These are phyloP conservation scores for Kwoniella bestiolae DNA, from an alignment of 768 basidiomycete species.

Conservation along the genomic window DNA sequence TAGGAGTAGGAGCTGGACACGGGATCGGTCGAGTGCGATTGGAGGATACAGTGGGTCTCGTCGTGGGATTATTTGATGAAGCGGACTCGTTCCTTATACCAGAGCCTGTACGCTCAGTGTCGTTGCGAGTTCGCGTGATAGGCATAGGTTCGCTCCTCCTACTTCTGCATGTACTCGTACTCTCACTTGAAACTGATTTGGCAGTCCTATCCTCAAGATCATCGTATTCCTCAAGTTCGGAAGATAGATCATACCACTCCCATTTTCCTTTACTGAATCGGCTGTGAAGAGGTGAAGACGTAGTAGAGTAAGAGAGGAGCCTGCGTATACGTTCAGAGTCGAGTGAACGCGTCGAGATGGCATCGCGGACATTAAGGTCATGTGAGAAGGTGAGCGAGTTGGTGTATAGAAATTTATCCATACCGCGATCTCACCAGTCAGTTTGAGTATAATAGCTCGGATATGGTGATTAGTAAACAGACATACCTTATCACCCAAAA, in stretches of 20 bases:
- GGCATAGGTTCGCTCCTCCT: constrained; percentile 2
- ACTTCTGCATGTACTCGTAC: constrained; percentile 11
- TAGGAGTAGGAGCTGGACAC: not conserved
- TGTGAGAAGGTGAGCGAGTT: not conserved
- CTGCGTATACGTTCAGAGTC: constrained; percentile 65
- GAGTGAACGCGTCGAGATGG: constrained; percentile 40
- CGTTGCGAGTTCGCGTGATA: not conserved
- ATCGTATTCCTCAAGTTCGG: constrained; percentile 18
- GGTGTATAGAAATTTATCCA: constrained; percentile 14
- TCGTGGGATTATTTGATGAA: too few species aligned
- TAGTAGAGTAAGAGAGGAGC: constrained; percentile 59
- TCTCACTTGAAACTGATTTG: constrained; percentile 28
- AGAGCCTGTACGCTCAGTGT: too few species aligned
- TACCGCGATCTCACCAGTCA: too few species aligned
- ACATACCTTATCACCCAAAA: constrained; percentile 76
- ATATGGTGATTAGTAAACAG: not conserved
- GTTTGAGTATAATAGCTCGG: not conserved
- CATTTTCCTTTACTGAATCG: constrained; percentile 66
- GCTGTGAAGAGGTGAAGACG: constrained; percentile 62
- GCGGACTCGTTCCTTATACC: too few species aligned
- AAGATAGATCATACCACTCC: constrained; percentile 66
- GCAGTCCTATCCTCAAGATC: constrained; percentile 29
- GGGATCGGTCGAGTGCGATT: not conserved
- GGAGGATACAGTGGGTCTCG: not conserved
- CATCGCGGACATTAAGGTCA: not conserved